Evolutionary conservation across 805 yeast genomes (phyloP), one percentile per base, ranked within the genome.

Genomic region (Cyberlindnera lachancei): DNA sequence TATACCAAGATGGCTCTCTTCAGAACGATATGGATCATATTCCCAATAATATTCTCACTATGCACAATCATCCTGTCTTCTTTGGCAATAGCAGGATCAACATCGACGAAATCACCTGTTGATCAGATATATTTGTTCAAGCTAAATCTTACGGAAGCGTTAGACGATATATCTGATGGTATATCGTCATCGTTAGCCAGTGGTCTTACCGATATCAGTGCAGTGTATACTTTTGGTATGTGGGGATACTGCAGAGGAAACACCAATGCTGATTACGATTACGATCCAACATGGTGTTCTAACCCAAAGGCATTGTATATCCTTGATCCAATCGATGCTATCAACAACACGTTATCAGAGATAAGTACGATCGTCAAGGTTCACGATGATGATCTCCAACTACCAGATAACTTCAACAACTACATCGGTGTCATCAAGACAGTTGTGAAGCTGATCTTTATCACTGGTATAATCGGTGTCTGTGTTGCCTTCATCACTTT

Each of bases 211-310:
- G 10, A 19, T 10, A 19, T 75, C 7, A 52, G 70, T 4, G 67
- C 66, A 26, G 59, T 68, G 18, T 72, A 71, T 42, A 63, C 70
- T 12, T 58, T 75, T 21, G 82, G 84, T 23, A 55, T 73, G 43
- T 78, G 80, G 72, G 79, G 80, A 16, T 77, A 73, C 55, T 79
- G 87, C 53, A 45, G 60, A 33, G 79, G 76, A 15, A 15, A 31
- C 11, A 17, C 30, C 9, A 19, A 26, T 26, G 11, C 29, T 14
- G 15, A 15, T 18, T 45, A 50, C 19, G 36, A 36, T 23, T 45
- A 53, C 26, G 34, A 61, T 30, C 62, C 64, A 41, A 59, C 64
- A 4, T 61, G 60, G 50, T 83, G 94, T 54, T 58, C 71, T 12
- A 46, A 61, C 8, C 73, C 88, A 15, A 54, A 61, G 36, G 61